Evolutionary conservation across 306 rosid genomes (phyloP).

Genomic region (Boehmeria nivea): DNA sequence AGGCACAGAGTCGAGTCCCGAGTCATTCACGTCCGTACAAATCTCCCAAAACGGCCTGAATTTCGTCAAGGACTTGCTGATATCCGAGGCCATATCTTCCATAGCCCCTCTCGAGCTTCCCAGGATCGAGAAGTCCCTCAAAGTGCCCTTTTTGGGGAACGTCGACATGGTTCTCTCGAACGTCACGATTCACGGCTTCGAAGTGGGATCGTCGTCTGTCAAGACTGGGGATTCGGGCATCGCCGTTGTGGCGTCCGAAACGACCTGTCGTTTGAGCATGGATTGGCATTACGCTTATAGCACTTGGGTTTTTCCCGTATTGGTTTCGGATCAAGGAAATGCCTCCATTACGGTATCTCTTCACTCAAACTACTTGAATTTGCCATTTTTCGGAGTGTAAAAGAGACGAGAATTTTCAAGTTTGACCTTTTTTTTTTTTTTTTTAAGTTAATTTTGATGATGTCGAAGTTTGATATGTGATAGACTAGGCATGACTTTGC

Average conservation of each 20-base stretch:
- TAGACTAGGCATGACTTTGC: no score
- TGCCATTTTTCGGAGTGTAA: no score
- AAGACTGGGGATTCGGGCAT: slow-evolving; percentile 57
- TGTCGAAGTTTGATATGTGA: not conserved
- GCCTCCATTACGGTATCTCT: slow-evolving; percentile 69
- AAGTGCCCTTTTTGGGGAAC: slow-evolving; percentile 65
- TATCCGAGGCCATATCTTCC: slow-evolving; percentile 55
- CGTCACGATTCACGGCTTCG: slow-evolving; percentile 51
- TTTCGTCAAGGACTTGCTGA: slow-evolving; percentile 64
- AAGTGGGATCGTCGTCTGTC: slow-evolving; percentile 51
- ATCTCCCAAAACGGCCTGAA: slow-evolving; percentile 72
- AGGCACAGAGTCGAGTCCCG: slow-evolving; percentile 38
- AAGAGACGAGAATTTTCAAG: not conserved
- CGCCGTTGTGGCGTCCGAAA: slow-evolving; percentile 51
- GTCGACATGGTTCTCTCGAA: slow-evolving; percentile 52
- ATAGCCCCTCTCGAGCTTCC: slow-evolving; percentile 59
- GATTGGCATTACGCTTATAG: slow-evolving; percentile 70
- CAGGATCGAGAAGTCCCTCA: slow-evolving; percentile 39
- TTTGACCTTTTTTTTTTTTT: not conserved
- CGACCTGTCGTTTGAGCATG: slow-evolving; percentile 72
- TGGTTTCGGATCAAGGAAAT: slow-evolving; percentile 55
- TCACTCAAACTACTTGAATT: not conserved
- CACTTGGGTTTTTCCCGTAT: slow-evolving; percentile 65
- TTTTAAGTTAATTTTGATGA: no score
- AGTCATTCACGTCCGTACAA: slow-evolving; percentile 50